Base-by-base conservation (phyloP, 371 early-diverging fungal genomes). In the Apophysomyces ossiformis region DNA sequence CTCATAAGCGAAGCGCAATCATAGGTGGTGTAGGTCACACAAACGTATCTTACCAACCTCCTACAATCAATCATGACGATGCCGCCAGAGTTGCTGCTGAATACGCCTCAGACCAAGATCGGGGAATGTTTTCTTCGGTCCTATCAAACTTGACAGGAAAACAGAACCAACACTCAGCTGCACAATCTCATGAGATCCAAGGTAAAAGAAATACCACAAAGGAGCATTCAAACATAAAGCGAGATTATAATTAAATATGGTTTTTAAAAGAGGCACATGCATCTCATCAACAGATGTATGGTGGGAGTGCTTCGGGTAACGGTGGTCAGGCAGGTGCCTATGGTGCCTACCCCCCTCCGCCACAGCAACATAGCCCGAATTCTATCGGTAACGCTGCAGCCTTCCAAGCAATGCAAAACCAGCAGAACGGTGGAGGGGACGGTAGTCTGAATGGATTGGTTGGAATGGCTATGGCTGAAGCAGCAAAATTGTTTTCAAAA, bases 371-470 rank as follows among this genome's bases (percentile, higher is more conserved):
- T 57, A 43, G 69, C n/a, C 75, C 84, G 5, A 70, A 78, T 50
- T 77, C 74, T 35, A 73, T 84, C 7, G 86, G 86, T 68, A 76
- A 79, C 56, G 84, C 86, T 57, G 86, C 86, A 47, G 86, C 83
- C 65, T 74, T 78, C 7, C 69, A 81, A 64, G 84, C 84, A 35
- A 76, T 79, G 62, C 57, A 81, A 12, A 69, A 69, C 26, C 76
- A 72, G 36, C 58, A 69, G 35, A 35, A 69, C 18, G 47, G 64
- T 32, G 75, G 75, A 21, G 66, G 54, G 7, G 68, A 66, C 21
- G 83, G 79, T 39, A 76, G 81, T 37, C 66, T 83, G 77, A 63
- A 71, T 41, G 66, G 72, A 16, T 71, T 85, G 61, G 63, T 84
- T 9, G 75, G 78, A 46, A 85, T 78, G 81, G 86, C 84, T 37